Evolutionary conservation across 768 basidiomycete species (phyloP), one percentile per base, ranked within the genome.

Genomic region (Cubamyces lactineus): DNA sequence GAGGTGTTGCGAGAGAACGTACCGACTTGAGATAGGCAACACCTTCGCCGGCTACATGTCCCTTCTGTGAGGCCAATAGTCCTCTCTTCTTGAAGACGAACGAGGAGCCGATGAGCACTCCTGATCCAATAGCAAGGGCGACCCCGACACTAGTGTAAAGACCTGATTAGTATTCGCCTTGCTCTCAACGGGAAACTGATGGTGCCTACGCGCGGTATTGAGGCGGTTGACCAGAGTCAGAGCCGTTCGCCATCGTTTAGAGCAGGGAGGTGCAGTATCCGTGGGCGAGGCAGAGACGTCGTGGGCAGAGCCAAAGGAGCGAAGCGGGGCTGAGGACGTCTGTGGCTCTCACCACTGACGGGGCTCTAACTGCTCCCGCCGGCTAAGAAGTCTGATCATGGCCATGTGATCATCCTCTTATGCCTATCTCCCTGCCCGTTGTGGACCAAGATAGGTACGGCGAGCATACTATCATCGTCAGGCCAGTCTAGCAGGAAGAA

Each of bases 81-180:
- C 77, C 84, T 70, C 82, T 84, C 74, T 86, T 86, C 77, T 86
- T 86, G 67, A 86, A 76, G 1, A 85, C 83, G 66, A 85, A 85
- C 13, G 72, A 73, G 3, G 73, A 69, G 19, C 74, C 84, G 62
- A 85, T 86, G 53, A 86, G 74, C 3, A 84, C 57, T 0, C 84
- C 84, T 38, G 77, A 79, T 0, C 66, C 70, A 24, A 78, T 69
- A 24, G 76, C 76, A 6, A 77, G 72, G 5, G 70, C 63, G 13
- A 77, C 68, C 30, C 76, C 75, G 41, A 74, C 60, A 26, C 71
- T 72, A n/a, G n/a, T n/a, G 41, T 15, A 16, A 17, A 17, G 13
- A 43, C 24, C 17, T 21, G 26, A n/a, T 17, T 15, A 28, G 16
- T 7, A 3, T 16, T 21, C 11, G 23, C 24, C 16, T 30, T 7